Conservation (phyloP, 306 rosid genomes). For the Fagus sylvatica region DNA sequence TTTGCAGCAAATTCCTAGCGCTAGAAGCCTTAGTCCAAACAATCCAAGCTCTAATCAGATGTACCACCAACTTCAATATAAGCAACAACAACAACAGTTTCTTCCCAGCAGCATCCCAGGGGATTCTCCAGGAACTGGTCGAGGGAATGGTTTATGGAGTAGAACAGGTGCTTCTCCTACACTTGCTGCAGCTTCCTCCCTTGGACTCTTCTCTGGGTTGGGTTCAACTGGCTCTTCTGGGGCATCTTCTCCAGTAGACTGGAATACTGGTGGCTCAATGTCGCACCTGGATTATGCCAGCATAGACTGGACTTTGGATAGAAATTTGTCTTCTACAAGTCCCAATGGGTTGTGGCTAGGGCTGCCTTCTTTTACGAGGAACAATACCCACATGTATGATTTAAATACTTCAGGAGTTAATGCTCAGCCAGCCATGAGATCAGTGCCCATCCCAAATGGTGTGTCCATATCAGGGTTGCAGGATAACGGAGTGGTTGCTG, state of each 20-base stretch:
- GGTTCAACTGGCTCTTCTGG: constrained; percentile 80
- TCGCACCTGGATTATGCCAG: constrained; percentile 65
- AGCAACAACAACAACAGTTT: constrained; percentile 55
- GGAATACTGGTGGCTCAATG: constrained; percentile 77
- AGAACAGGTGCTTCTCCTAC: constrained; percentile 64
- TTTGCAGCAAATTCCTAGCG: constrained; percentile 57
- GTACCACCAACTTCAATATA: constrained; percentile 79
- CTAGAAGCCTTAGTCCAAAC: constrained; percentile 57
- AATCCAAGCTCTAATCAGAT: constrained; percentile 61
- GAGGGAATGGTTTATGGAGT: constrained; percentile 64
- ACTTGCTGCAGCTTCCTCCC: constrained; percentile 83
- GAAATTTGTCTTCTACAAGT: constrained; percentile 51
- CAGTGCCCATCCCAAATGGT: constrained; percentile 51
- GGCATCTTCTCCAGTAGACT: constrained; percentile 75
- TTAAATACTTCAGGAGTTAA: constrained; percentile 57
- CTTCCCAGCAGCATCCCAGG: constrained; percentile 51
- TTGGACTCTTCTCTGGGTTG: constrained; percentile 87
- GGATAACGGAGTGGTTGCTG: constrained; percentile 60
- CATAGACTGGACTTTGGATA: constrained; percentile 93
- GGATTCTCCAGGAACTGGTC: constrained; percentile 55
- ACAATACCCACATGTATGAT: constrained; percentile 48
- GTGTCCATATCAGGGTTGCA: constrained; percentile 61
- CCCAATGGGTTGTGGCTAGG: constrained; percentile 72
- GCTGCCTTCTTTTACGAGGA: constrained; percentile 59
- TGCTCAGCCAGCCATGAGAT: constrained; percentile 56